Conservation (phyloP, 2,329 filamentous ascomycete genomes). For the Botrytis aclada region DNA sequence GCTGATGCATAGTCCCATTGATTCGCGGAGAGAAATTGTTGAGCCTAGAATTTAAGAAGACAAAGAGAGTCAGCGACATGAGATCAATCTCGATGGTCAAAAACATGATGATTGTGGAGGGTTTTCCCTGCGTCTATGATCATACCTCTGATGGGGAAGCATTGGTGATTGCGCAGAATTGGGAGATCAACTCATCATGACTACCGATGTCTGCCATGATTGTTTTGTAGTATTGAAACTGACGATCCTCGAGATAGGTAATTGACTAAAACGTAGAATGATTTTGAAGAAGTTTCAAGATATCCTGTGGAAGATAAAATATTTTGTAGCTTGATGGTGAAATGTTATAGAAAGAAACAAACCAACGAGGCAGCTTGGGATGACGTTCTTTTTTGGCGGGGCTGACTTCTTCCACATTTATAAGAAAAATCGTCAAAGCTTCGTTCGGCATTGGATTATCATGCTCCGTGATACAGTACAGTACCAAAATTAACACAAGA, state of each 20-base stretch:
- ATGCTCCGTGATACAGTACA: not conserved
- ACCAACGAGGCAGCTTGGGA: constrained; percentile 25
- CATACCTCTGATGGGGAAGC: constrained; percentile 48
- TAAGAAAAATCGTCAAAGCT: constrained; percentile 17
- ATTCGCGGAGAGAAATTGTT: constrained; percentile 61
- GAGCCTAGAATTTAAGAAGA: constrained; percentile 50
- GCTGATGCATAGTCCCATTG: constrained; percentile 66
- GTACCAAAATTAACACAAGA: not conserved
- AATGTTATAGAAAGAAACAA: constrained; percentile 1
- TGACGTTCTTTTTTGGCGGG: constrained; percentile 13
- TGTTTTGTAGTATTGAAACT: constrained; percentile 35
- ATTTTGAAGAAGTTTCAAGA: not conserved
- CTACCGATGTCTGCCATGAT: constrained; percentile 38
- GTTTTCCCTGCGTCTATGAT: not conserved
- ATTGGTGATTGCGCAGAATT: constrained; percentile 57
- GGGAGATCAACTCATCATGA: constrained; percentile 47
- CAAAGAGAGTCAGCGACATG: not conserved
- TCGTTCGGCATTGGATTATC: not conserved
- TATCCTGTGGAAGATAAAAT: not conserved
- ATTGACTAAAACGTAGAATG: not conserved
- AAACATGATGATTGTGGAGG: not conserved
- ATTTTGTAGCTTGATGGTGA: not conserved
- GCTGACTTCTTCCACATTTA: not conserved
- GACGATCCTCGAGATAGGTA: not conserved
- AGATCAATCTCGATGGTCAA: not conserved